These are phyloP conservation scores for Lupinus albus DNA, from an alignment of 306 rosid species.

Conservation along the genomic window DNA sequence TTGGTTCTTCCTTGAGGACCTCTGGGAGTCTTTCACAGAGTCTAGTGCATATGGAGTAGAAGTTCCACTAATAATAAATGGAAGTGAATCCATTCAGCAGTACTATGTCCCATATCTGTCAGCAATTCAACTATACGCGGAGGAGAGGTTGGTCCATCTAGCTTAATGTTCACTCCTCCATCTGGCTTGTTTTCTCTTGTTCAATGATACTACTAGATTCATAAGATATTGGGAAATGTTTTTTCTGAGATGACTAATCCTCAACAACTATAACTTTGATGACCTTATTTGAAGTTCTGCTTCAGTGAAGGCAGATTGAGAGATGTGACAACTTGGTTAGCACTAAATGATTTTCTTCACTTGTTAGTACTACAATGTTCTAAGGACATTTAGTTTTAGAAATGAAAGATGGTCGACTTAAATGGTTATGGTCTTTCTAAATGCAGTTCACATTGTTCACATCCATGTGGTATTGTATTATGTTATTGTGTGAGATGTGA, in stretches of 20 bases:
- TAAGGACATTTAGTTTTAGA: not conserved
- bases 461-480: conserved; percentile 1
- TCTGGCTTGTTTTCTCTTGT: not conserved
- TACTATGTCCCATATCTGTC: conserved; percentile 63
- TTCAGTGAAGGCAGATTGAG: conserved; percentile 2
- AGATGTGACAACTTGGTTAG: not conserved
- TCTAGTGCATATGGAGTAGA: conserved; percentile 66
- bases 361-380: not conserved
- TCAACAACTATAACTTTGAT: not conserved
- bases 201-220: not conserved
- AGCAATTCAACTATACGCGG: conserved; percentile 55
- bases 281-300: not conserved
- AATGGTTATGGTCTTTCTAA: not conserved
- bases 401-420: conserved; percentile 11
- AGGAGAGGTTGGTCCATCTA: conserved; percentile 44
- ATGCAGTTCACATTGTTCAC: not conserved
- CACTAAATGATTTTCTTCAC: not conserved
- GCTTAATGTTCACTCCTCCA: not conserved
- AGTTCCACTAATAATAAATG: conserved; percentile 53
- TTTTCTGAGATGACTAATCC: not conserved
- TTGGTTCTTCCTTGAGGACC: conserved; percentile 53
- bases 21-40: conserved; percentile 59
- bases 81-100: conserved; percentile 41
- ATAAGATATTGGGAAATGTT: not conserved
- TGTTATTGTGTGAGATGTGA: not conserved